Base-by-base conservation (phyloP, 108 stramenopile genomes). In the Skeletonema marinoi region DNA sequence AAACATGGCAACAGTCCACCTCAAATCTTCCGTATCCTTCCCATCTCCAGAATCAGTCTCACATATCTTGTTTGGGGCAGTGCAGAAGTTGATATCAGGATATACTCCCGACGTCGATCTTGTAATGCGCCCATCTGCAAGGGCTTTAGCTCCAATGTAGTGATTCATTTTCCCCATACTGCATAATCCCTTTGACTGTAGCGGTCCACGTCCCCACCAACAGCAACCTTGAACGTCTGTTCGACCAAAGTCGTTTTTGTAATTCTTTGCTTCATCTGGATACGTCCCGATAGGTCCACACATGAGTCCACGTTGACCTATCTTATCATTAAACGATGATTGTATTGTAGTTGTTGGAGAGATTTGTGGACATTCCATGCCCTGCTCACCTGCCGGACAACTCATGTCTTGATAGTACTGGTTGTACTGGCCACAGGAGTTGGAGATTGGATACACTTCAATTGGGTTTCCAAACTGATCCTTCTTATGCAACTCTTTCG, bases 191-290 rank as follows among this genome's bases (percentile, higher is more conserved):
- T 41, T 70, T 14, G 79, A 60, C 25, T 75, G 66, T 8, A 80
- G 35, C 10, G 71, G 71, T 13, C 79, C 79, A n/a, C 79, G 79
- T 60, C 79, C 79, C 79, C 79, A 80, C 67, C 67, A 80, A 30
- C 79, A 80, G 58, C 79, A 80, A 0, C 68, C 68, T 46, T 80
- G 74, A 21, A 75, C 60, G 10, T 76, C 75, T 3, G 69, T 75
- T 4, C 74, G 68, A 6, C 58, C 69, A 7, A 60, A 32, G 11
- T 63, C 44, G 35, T 77, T 80, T 25, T 69, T 32, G 44, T 17
- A 17, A n/a, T 68, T 59, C 8, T 8, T 4, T 10, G 25, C 14
- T 9, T 38, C 38, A 16, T 19, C 54, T 17, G 68, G 62, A 67
- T 42, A 73, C 13, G 32, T 32, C 19, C 66, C 25, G 3, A 25